phyloP scores from a whole-genome alignment of 225 moss, liverwort and hornwort species.

The Polytrichum formosum region DNA sequence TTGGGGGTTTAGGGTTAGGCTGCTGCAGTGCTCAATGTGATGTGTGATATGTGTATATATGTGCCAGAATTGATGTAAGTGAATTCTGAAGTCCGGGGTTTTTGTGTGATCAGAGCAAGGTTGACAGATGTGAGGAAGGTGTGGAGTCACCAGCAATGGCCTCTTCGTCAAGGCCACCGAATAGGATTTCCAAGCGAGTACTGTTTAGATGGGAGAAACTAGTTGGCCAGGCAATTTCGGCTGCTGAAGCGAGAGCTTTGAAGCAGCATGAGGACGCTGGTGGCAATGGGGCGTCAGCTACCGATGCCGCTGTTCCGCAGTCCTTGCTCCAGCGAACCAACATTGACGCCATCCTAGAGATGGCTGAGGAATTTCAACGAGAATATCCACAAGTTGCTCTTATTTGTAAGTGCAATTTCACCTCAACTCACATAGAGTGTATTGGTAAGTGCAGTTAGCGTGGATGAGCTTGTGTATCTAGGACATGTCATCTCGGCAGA shows the following conservation, averaged over 20 bases:
- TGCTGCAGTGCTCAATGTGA: no score
- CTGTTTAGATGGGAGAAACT: constrained; percentile 40
- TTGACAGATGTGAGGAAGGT: neutral
- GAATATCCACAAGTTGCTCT: constrained; percentile 58
- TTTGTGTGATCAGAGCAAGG: neutral
- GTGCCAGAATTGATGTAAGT: no score
- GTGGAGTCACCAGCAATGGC: neutral
- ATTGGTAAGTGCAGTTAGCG: neutral
- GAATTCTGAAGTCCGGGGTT: no score
- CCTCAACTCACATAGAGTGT: constrained; percentile 4
- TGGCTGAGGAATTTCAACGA: constrained; percentile 35
- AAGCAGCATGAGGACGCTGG: constrained; percentile 15
- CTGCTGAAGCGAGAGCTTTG: constrained; percentile 26
- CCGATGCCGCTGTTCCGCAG: constrained; percentile 34
- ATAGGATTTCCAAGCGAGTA: constrained; percentile 27
- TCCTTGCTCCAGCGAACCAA: constrained; percentile 53
- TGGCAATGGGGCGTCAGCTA: constrained; percentile 16
- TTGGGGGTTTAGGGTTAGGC: no score
- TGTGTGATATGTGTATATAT: no score
- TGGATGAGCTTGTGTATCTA: neutral
- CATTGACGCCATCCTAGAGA: constrained; percentile 53
- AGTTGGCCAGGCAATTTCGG: constrained; percentile 27
- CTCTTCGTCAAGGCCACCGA: constrained; percentile 24
- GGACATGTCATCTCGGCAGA: neutral
- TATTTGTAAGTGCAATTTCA: constrained; percentile 41